These are phyloP conservation scores for Annulohypoxylon maeteangense DNA, from an alignment of 495 filamentous ascomycete genomes.

Conservation along the genomic window DNA sequence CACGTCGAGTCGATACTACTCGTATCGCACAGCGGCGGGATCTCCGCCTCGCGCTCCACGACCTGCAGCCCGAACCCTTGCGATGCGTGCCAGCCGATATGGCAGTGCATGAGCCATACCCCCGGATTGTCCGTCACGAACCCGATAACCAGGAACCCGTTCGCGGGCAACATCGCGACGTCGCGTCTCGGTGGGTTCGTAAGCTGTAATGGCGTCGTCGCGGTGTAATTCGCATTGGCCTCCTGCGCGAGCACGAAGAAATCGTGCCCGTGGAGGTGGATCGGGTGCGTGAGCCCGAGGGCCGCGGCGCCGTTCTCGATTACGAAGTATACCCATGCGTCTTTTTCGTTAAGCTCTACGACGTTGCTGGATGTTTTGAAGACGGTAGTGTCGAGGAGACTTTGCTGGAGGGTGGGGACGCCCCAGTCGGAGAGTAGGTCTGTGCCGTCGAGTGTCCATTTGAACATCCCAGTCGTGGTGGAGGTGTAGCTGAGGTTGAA, in stretches of 20 bases:
- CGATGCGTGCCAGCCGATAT: slow-evolving; percentile 64
- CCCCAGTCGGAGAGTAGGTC: slow-evolving; percentile 55
- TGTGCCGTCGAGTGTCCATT: slow-evolving; percentile 52
- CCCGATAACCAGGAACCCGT: slow-evolving; percentile 45
- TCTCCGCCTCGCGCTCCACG: slow-evolving; percentile 54
- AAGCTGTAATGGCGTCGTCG: slow-evolving; percentile 17
- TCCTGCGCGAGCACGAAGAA: slow-evolving; percentile 66
- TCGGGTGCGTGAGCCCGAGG: slow-evolving; percentile 56
- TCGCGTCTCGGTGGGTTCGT: slow-evolving; percentile 49
- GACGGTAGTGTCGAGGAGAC: slow-evolving; percentile 43
- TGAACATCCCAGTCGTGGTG: slow-evolving; percentile 35
- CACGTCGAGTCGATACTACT: slow-evolving; percentile 46
- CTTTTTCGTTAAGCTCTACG: slow-evolving; percentile 46
- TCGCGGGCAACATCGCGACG: slow-evolving; percentile 52
- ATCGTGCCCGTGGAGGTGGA: slow-evolving; percentile 69
- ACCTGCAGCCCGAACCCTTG: slow-evolving; percentile 60
- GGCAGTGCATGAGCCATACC: slow-evolving; percentile 59
- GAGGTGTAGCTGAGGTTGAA: slow-evolving; percentile 44
- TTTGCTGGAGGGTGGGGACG: slow-evolving; percentile 51
- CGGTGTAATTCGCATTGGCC: slow-evolving; percentile 41
- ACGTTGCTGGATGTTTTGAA: slow-evolving; percentile 54
- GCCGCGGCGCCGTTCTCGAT: slow-evolving; percentile 62
- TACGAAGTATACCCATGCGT: slow-evolving; percentile 64
- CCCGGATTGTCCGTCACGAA: slow-evolving; percentile 51
- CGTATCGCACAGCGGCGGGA: slow-evolving; percentile 41